These are phyloP conservation scores for Malassezia arunalokei DNA, from an alignment of 1,284 basidiomycete species.

Conservation along the genomic window DNA sequence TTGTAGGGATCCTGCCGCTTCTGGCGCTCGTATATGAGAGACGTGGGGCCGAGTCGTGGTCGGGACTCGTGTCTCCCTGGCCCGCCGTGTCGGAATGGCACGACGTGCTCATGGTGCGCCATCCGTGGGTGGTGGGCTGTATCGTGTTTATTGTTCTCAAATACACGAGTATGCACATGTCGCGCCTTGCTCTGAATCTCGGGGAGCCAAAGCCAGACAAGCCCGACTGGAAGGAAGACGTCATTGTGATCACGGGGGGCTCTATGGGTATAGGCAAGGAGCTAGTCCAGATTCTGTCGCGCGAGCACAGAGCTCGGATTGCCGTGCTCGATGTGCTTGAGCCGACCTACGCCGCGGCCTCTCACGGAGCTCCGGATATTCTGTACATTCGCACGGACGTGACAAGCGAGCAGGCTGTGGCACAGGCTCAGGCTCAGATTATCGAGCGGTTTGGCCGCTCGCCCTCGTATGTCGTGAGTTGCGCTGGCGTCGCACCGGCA, in stretches of 20 bases:
- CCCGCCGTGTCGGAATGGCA: neutral
- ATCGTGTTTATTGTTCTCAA: conserved; percentile 27
- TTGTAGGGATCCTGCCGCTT: conserved; percentile 29
- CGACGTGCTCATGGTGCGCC: conserved; percentile 23
- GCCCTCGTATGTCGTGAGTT: conserved; percentile 33
- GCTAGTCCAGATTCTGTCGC: conserved; percentile 34
- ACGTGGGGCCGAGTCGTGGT: conserved; percentile 3
- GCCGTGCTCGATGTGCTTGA: conserved; percentile 42
- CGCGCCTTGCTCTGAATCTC: conserved; percentile 32
- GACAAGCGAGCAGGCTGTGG: conserved; percentile 27
- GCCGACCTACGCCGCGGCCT: conserved; percentile 30
- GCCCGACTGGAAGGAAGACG: conserved; percentile 33
- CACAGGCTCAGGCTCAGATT: conserved; percentile 28
- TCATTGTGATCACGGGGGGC: conserved; percentile 43
- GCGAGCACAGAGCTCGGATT: conserved; percentile 27
- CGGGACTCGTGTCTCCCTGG: conserved; percentile 2
- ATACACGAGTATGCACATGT: conserved; percentile 25
- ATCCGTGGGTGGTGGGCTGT: conserved; percentile 29
- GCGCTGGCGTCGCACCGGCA: conserved; percentile 39
- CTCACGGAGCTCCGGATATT: conserved; percentile 33
- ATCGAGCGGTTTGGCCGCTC: conserved; percentile 25
- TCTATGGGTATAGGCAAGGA: conserved; percentile 42
- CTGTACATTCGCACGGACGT: conserved; percentile 44
- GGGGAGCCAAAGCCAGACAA: conserved; percentile 24
- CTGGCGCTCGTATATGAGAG: conserved; percentile 25